Base-by-base conservation (phyloP, 192 early-diverging fungal species). In the Coemansia sp. region DNA sequence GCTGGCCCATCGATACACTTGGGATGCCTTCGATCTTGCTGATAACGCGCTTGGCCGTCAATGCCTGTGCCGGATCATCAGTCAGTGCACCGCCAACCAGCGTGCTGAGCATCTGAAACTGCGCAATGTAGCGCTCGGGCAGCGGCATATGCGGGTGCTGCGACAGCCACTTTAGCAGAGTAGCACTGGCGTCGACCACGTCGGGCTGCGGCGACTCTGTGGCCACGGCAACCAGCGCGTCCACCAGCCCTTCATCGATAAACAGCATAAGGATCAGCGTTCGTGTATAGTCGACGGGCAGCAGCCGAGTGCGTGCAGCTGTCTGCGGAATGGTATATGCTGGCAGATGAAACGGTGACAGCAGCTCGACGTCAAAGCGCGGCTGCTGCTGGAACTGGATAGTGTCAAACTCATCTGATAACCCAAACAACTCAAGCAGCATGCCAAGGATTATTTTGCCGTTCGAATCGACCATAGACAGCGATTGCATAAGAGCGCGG, bases 191-290 rank as follows among this genome's bases (percentile, higher is more conserved):
- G 14, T 81, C 79, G 11, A 67, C 79, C 0, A 76, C 67, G 2
- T 81, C 79, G 15, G 70, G 37, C 57, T 64, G 73, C 24, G 20
- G 12, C 17, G 69, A 70, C 54, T 64, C 63, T 23, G 74, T 52
- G 8, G 73, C 47, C 7, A 69, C 71, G 3, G 55, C n/a, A 5
- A 81, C 67, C 63, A 81, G 59, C 3, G 79, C 60, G 34, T 83
- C 75, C 3, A 82, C 71, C 17, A 82, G 61, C n/a, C 82, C 82
- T 34, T 74, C 82, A 36, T 83, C 82, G 37, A 79, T 64, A 56
- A 83, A 79, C 24, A 76, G 47, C 56, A 79, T 76, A 25, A 83
- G 64, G 18, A 83, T 57, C 23, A 83, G 51, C 6, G 82, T 83
- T 36, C 82, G 76, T 60, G 76, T 59, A 50, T 75, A 73, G 50